Percentiles rank a stretch among this genome's conserved stretches.
Evolutionary conservation across 352 stramenopile species (phyloP).

Genomic region (Phytopythium cucurbitacearum): DNA sequence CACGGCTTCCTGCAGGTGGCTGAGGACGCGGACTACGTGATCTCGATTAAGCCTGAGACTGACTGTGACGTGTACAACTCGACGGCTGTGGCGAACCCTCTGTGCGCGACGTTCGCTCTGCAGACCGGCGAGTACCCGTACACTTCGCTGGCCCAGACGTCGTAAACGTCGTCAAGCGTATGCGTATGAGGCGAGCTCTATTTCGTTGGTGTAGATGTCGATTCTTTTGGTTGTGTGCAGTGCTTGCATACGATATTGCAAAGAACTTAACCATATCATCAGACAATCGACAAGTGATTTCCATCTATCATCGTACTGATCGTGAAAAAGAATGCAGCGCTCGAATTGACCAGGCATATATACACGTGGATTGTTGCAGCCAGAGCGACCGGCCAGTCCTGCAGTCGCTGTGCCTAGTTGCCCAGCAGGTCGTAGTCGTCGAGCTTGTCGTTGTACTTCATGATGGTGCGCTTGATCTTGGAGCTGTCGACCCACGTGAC

Average conservation of each 20-base stretch:
- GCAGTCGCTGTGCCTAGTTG: constrained; percentile 54
- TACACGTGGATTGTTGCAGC: background rate
- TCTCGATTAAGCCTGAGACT: constrained; percentile 58
- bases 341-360: background rate
- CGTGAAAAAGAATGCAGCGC: no score
- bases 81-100: constrained; percentile 19
- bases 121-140: constrained; percentile 24
- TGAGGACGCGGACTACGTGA: constrained; percentile 58
- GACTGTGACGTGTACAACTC: constrained; percentile 66
- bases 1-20: constrained; percentile 43
- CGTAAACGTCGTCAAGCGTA: no score
- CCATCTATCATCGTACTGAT: no score
- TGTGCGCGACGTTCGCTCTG: constrained; percentile 21
- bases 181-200: no score
- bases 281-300: no score
- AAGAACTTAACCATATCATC: no score
- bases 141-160: no score
- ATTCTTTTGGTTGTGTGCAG: no score
- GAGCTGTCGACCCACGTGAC: constrained; percentile 98
- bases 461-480: constrained; percentile 97
- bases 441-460: constrained; percentile 99
- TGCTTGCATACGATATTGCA: no score
- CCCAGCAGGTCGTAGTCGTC: constrained; percentile 99
- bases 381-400: background rate
- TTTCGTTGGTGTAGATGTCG: no score